These are phyloP conservation scores for Umbellularia californica DNA, from an alignment of 164 flowering plant species.

Conservation along the genomic window DNA sequence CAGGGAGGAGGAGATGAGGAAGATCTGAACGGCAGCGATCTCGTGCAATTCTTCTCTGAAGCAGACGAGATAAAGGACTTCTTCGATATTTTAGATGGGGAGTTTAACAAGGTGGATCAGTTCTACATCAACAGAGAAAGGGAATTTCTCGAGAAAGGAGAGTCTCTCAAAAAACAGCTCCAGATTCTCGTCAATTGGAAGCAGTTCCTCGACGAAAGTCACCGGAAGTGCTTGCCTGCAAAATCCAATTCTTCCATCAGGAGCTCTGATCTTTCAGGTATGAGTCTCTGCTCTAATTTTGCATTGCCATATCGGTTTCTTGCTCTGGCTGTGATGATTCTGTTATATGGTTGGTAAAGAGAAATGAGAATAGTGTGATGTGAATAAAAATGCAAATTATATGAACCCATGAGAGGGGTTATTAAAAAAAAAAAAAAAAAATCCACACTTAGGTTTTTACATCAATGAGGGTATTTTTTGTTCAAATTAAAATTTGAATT, in stretches of 20 bases:
- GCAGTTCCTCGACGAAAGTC: conserved; percentile 45
- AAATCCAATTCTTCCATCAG: conserved; percentile 33
- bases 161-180: conserved; percentile 61
- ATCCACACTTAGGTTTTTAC: too few relatives aligned
- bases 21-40: conserved; percentile 47
- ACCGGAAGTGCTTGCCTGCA: conserved; percentile 27
- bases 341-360: too few relatives aligned
- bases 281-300: too few relatives aligned
- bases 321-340: too few relatives aligned
- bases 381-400: too few relatives aligned
- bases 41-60: conserved; percentile 56
- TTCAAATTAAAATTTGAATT: too few relatives aligned
- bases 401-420: too few relatives aligned
- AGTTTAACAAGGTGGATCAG: conserved; percentile 66
- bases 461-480: too few relatives aligned
- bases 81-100: conserved; percentile 65
- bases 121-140: conserved; percentile 57
- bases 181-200: conserved; percentile 55
- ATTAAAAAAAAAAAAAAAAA: too few relatives aligned
- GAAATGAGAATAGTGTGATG: too few relatives aligned
- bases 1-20: conserved; percentile 28
- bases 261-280: conserved; percentile 46
- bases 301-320: too few relatives aligned
- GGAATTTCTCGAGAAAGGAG: conserved; percentile 73
- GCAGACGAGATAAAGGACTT: conserved; percentile 78